Percentiles rank a stretch among this genome's conserved stretches.
phyloP scores from a whole-genome alignment of 169 alveolate genomes.

The Plasmodium yoelii region DNA sequence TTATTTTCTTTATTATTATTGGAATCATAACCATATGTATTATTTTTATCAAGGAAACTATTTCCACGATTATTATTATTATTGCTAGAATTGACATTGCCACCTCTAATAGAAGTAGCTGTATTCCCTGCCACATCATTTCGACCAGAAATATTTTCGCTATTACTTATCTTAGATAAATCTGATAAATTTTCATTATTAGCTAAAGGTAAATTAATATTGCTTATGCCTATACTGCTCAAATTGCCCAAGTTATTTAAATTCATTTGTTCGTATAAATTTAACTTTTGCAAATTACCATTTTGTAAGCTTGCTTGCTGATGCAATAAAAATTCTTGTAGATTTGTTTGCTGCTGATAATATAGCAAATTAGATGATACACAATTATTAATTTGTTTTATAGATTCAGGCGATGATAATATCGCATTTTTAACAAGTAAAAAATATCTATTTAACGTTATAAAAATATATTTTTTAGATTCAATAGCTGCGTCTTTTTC shows the following conservation, averaged over 20 bases:
- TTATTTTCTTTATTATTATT: background rate
- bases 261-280: conserved; percentile 36
- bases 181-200: conserved; percentile 29
- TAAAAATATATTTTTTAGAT: conserved; percentile 64
- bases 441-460: conserved; percentile 58
- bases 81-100: background rate
- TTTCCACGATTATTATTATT: background rate
- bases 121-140: background rate
- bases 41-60: background rate
- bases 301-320: conserved; percentile 39
- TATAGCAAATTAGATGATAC: conserved; percentile 54
- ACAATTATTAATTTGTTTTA: conserved; percentile 70
- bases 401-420: conserved; percentile 60
- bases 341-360: conserved; percentile 56
- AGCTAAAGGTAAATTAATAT: conserved; percentile 34
- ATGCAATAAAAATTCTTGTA: conserved; percentile 58
- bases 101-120: background rate
- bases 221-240: conserved; percentile 18
- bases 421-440: conserved; percentile 64
- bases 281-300: conserved; percentile 11
- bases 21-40: background rate
- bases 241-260: conserved; percentile 22
- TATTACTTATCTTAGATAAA: conserved; percentile 22
- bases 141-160: background rate
- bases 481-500: conserved; percentile 73